Conservation (phyloP, 257 asterid species). For the Forsythia viridissima region DNA sequence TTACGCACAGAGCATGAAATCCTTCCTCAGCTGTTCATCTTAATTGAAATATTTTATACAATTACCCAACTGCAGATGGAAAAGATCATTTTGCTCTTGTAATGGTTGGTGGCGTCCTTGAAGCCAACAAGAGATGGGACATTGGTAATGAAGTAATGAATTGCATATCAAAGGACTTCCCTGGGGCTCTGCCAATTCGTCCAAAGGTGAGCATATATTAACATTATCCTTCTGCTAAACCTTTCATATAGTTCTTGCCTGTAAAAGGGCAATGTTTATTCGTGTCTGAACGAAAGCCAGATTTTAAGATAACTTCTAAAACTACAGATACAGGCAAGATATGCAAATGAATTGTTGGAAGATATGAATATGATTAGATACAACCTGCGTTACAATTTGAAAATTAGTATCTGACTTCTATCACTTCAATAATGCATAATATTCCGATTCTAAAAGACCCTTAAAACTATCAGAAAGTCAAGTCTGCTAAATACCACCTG, state of each 20-base stretch:
- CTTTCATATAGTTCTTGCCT: not conserved
- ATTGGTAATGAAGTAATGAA: slow-evolving; percentile 69
- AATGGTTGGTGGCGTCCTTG: slow-evolving; percentile 83
- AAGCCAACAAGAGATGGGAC: slow-evolving; percentile 77
- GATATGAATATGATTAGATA: not conserved
- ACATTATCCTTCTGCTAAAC: not conserved
- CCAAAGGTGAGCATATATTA: slow-evolving; percentile 51
- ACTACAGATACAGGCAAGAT: too few species aligned
- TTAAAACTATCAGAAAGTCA: not conserved
- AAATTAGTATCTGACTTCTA: not conserved
- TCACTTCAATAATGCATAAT: not conserved
- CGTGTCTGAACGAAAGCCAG: not conserved
- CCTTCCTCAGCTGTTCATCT: not conserved
- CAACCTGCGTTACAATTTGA: not conserved
- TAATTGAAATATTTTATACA: slow-evolving; percentile 3
- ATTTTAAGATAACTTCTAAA: not conserved
- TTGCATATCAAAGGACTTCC: slow-evolving; percentile 62
- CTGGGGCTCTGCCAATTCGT: slow-evolving; percentile 66
- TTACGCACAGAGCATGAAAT: not conserved
- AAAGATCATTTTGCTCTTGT: slow-evolving; percentile 71
- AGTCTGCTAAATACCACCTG: not conserved
- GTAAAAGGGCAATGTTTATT: not conserved
- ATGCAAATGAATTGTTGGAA: not conserved
- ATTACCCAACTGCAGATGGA: slow-evolving; percentile 46
- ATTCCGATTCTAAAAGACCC: not conserved